Percentiles rank a stretch among this genome's conserved stretches.
phyloP scores from a whole-genome alignment of 1,139 yeast species.

The Yamadazyma conglobata region DNA sequence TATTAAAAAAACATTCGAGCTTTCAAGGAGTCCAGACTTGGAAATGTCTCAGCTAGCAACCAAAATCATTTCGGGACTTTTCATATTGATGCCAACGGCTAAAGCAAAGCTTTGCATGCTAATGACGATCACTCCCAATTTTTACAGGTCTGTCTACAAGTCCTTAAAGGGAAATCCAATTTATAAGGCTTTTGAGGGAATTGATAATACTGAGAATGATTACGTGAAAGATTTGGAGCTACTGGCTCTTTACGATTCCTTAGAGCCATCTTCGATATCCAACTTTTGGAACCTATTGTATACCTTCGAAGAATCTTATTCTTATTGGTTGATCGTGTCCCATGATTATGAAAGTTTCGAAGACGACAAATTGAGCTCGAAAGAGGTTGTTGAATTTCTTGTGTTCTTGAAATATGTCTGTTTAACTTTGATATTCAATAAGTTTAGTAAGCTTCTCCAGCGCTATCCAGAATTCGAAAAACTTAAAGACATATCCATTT shows the following conservation, averaged over 20 bases:
- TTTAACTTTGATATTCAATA: conserved; percentile 49
- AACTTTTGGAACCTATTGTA: conserved; percentile 34
- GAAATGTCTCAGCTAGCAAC: conserved; percentile 15
- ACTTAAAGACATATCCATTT: conserved; percentile 40
- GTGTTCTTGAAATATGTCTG: conserved; percentile 53
- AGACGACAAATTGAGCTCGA: conserved; percentile 41
- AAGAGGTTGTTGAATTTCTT: conserved; percentile 46
- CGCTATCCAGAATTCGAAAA: conserved; percentile 19
- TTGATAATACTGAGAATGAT: conserved; percentile 15
- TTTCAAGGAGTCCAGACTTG: conserved; percentile 15
- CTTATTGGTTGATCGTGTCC: conserved; percentile 56
- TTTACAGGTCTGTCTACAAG: conserved; percentile 28
- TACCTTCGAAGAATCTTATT: conserved; percentile 38
- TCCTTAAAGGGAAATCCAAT: conserved; percentile 18
- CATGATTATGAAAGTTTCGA: conserved; percentile 64
- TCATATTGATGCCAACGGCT: conserved; percentile 27
- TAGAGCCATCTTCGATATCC: conserved; percentile 8
- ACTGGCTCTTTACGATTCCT: conserved; percentile 9
- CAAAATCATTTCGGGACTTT: conserved; percentile 25
- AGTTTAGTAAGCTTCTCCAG: conserved; percentile 3
- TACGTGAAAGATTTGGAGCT: conserved; percentile 19
- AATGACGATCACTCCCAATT: conserved; percentile 33
- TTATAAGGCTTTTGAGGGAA: conserved; percentile 15
- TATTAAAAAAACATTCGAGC: conserved; percentile 21
- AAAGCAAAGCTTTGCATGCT: conserved; percentile 34